A percentile compares a stretch with the other conserved stretches of the same genome.
Conservation (phyloP, 2,329 filamentous ascomycete species). For the Cyphellophora attinorum region DNA sequence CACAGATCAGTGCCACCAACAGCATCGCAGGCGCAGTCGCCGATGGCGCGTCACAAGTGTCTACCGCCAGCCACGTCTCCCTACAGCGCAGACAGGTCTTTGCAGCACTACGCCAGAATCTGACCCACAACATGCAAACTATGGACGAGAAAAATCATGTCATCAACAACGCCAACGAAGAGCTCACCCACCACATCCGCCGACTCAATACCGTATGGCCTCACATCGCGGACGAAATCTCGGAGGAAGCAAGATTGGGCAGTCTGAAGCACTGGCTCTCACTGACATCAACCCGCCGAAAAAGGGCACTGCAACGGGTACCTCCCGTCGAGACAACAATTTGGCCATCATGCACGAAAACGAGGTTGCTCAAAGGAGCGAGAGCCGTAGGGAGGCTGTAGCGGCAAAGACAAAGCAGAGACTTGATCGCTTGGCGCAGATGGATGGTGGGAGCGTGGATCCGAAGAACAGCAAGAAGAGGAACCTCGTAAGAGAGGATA, state of each 20-base stretch:
- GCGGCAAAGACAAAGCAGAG: constrained; percentile 58
- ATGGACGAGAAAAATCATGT: constrained; percentile 98
- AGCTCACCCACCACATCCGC: constrained; percentile 71
- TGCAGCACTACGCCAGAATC: constrained; percentile 64
- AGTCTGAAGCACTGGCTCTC: constrained; percentile 91
- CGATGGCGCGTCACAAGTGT: constrained; percentile 15
- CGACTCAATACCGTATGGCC: constrained; percentile 83
- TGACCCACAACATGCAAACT: constrained; percentile 77
- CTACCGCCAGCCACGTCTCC: constrained; percentile 10
- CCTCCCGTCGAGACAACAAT: constrained; percentile 53
- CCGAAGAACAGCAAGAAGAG: constrained; percentile 48
- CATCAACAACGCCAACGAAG: constrained; percentile 82
- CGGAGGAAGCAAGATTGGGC: constrained; percentile 86
- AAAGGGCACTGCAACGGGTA: constrained; percentile 40
- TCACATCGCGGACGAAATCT: constrained; percentile 79
- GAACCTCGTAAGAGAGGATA: constrained; percentile 46
- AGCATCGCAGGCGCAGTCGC: constrained; percentile 13
- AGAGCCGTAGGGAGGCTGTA: constrained; percentile 73
- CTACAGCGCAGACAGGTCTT: constrained; percentile 56
- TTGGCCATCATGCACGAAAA: constrained; percentile 54
- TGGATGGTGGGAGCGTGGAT: constrained; percentile 69
- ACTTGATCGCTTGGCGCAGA: constrained; percentile 6
- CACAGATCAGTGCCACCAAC: constrained; percentile 10
- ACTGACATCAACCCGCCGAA: constrained; percentile 65
- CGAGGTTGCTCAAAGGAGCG: constrained; percentile 74